Percentiles rank a stretch among this genome's conserved stretches.
Conservation (phyloP, 768 basidiomycete genomes). For the Phanerochaete carnosa region DNA sequence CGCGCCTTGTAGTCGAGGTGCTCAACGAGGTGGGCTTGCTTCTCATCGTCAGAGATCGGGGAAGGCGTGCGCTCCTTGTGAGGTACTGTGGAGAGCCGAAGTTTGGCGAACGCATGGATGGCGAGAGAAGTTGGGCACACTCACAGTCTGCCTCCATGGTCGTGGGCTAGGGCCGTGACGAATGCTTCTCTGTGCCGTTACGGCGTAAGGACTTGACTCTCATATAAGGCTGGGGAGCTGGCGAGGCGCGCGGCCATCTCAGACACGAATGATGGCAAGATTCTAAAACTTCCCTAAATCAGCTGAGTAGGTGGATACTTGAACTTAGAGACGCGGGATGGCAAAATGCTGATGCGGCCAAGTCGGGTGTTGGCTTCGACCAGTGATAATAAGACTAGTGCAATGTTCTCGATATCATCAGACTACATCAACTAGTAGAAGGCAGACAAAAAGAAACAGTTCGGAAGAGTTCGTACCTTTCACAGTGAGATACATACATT, state of each 20-base stretch:
- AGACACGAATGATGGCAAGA: neutral
- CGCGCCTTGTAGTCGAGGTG: conserved; percentile 16
- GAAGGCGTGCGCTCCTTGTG: neutral
- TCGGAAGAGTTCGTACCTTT: neutral
- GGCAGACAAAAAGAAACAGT: neutral
- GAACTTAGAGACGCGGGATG: no score
- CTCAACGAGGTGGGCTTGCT: conserved; percentile 9
- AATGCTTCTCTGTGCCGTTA: neutral
- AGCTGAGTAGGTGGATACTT: neutral
- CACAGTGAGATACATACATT: neutral
- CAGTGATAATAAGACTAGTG: neutral
- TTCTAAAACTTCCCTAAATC: neutral
- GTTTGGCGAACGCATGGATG: neutral
- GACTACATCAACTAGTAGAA: no score
- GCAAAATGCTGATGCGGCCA: neutral
- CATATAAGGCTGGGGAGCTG: neutral
- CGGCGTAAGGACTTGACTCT: neutral
- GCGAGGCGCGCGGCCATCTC: neutral
- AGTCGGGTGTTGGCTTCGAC: neutral
- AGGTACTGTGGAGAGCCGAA: neutral
- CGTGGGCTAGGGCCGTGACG: neutral
- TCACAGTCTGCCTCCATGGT: neutral
- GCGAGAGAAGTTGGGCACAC: neutral
- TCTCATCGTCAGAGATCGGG: conserved; percentile 7
- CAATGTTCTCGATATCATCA: neutral